Evolutionary conservation across 345 rosid genomes (phyloP).

Genomic region (Syzygium aromaticum): DNA sequence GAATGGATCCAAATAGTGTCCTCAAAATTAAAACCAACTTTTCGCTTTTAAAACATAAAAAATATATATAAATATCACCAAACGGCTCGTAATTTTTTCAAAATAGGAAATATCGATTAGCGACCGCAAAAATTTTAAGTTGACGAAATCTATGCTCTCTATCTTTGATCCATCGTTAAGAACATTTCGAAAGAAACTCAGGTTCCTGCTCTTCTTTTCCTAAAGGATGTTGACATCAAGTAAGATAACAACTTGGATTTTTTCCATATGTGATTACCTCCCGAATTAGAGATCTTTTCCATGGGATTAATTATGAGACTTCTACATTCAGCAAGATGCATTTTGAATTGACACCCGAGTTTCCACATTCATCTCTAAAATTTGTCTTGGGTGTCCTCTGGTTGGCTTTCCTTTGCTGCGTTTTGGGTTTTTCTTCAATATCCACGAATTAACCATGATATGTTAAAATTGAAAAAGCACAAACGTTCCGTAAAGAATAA

Average conservation of each 20-base stretch:
- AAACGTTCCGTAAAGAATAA: neutral
- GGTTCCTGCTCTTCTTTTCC: no score
- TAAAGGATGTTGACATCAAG: neutral
- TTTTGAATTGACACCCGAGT: neutral
- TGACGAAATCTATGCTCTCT: neutral
- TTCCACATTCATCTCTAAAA: neutral
- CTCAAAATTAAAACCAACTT: no score
- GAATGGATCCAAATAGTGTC: no score
- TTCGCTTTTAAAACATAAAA: neutral
- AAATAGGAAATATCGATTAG: neutral
- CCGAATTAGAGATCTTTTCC: neutral
- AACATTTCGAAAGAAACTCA: no score
- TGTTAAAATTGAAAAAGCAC: neutral
- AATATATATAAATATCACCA: neutral
- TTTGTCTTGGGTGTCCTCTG: neutral
- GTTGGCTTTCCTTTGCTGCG: neutral
- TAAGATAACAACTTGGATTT: neutral
- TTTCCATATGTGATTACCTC: neutral
- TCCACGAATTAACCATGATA: neutral
- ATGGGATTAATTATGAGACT: neutral
- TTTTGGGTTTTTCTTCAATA: neutral
- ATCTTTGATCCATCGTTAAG: neutral
- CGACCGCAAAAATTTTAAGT: neutral
- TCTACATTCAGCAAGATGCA: neutral
- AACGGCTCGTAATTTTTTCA: neutral